A percentile compares a stretch with the other conserved stretches of the same genome.
Conservation (phyloP, 352 stramenopile genomes). For the Blastocystis sp. region DNA sequence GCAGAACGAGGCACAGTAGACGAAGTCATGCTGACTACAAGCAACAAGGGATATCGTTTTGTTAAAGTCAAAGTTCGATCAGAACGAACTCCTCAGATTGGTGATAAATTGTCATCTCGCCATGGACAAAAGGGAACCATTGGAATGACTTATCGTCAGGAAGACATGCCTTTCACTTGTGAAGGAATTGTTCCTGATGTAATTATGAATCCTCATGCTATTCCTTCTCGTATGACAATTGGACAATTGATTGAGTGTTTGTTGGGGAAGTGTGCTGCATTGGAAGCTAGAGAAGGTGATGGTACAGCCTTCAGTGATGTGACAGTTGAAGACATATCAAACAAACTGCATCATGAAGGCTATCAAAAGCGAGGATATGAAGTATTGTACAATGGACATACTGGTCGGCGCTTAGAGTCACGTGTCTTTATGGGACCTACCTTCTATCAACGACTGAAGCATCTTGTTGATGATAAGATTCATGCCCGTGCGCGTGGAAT, state of each 20-base stretch:
- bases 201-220: constrained; percentile 99
- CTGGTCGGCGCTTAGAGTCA: constrained; percentile 83
- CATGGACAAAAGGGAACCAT: constrained; percentile 92
- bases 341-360: constrained; percentile 83
- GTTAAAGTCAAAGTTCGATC: constrained; percentile 88
- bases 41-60: constrained; percentile 90
- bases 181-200: constrained; percentile 98
- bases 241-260: constrained; percentile 98
- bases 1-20: constrained; percentile 98
- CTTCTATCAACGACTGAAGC: constrained; percentile 99
- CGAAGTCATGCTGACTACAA: constrained; percentile 94
- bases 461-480: constrained; percentile 99
- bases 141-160: constrained; percentile 96
- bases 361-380: constrained; percentile 98
- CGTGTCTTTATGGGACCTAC: constrained; percentile 97
- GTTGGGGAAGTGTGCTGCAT: constrained; percentile 90
- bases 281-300: constrained; percentile 91
- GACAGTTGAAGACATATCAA: constrained; percentile 91
- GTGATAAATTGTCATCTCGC: constrained; percentile 89
- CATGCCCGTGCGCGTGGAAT: constrained; percentile 82
- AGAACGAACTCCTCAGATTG: constrained; percentile 93
- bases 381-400: constrained; percentile 97
- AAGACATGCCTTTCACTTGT: constrained; percentile 99
- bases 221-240: constrained; percentile 99
- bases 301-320: constrained; percentile 96